Evolutionary conservation across 2,329 filamentous ascomycete species (phyloP), one percentile per base, ranked within the genome.

Genomic region (Blumeriella jaapii): DNA sequence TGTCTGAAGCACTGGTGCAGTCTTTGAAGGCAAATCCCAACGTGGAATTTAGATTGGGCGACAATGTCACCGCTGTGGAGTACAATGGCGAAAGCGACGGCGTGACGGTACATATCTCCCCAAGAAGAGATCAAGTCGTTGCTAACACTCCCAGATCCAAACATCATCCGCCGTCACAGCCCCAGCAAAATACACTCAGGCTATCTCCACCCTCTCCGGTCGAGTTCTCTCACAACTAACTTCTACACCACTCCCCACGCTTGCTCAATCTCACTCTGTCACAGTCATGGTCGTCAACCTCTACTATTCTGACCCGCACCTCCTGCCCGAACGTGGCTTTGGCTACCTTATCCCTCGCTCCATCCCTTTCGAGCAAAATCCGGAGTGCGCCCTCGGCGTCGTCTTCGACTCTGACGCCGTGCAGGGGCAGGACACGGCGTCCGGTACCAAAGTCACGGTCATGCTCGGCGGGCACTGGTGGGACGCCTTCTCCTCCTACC

Each of bases 401-500:
- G 81, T 96, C 41, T 96, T 96, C 58, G 86, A 94, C 59, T 83
- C 78, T 12, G 40, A 57, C 32, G 48, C 51, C 20, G 37, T 61
- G 18, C 44, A 54, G 36, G 69, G 68, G 12, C 66, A 71, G 48
- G 72, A 80, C 53, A 64, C 60, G 3, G 65, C 58, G 1, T 16
- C 42, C 9, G 85, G 83, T 15, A 93, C 85, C 10, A 94, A 93
- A 57, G 60, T 96, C 34, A 94, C 89, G 11, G 82, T 96, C 49
- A 93, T 98, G 76, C 65, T 98, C 38, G 91, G 91, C 40, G 91
- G 91, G 1, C 86, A 95, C 60, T 85, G 83, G 71, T 96, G 84
- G 84, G 69, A 85, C 55, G 69, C 64, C 39, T 75, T 69, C 63
- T 52, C 46, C 29, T 51, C 58, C 2, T 73, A 72, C 38, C 86